Conservation (phyloP, 257 asterid genomes). For the Cordia subcordata region DNA sequence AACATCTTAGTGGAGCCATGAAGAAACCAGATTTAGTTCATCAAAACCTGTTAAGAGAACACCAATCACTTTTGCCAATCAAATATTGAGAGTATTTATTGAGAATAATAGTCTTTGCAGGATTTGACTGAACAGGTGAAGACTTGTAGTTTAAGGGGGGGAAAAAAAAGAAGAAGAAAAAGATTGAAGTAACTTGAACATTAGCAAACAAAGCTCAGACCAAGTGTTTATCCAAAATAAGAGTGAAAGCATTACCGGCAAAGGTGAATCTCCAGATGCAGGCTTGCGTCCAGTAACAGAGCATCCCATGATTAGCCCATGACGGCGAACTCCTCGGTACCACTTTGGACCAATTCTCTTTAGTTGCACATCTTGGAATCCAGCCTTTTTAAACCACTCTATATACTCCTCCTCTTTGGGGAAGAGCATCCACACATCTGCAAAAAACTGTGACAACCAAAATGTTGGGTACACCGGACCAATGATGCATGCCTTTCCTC, state of each 20-base stretch:
- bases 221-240: background rate
- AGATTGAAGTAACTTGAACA: background rate
- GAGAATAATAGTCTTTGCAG: no score
- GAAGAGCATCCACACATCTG: slow-evolving; percentile 98
- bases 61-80: no score
- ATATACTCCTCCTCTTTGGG: slow-evolving; percentile 97
- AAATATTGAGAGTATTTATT: no score
- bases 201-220: background rate
- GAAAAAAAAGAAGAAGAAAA: background rate
- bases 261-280: slow-evolving; percentile 88
- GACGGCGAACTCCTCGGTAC: slow-evolving; percentile 97
- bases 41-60: no score
- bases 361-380: slow-evolving; percentile 78
- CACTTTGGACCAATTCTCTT: slow-evolving; percentile 97
- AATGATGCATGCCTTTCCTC: slow-evolving; percentile 88
- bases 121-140: no score
- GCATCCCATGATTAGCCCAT: slow-evolving; percentile 98
- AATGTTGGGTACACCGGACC: slow-evolving; percentile 94
- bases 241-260: slow-evolving; percentile 47
- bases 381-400: slow-evolving; percentile 90
- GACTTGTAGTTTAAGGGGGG: background rate
- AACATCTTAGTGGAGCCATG: no score
- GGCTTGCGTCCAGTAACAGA: slow-evolving; percentile 86
- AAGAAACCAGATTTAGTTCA: no score
- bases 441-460: slow-evolving; percentile 91